Conservation (phyloP, 1,284 basidiomycete species). For the Blastosporella zonata region DNA sequence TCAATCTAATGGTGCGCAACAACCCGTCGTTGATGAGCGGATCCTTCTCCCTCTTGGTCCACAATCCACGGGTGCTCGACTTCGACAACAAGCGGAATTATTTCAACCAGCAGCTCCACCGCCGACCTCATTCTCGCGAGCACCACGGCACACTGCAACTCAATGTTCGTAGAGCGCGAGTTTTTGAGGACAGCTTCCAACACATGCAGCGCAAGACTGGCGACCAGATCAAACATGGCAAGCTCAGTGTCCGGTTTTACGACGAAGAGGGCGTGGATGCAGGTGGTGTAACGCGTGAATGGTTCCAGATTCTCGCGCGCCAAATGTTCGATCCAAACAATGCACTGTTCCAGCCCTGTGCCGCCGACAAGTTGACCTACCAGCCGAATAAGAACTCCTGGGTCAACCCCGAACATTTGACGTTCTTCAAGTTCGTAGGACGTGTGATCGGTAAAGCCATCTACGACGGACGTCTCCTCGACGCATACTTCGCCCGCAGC, state of each 20-base stretch:
- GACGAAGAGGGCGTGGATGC: constrained; percentile 99
- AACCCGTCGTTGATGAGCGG: constrained; percentile 98
- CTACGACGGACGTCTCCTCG: constrained; percentile 92
- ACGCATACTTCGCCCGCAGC: constrained; percentile 97
- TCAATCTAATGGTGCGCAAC: constrained; percentile 97
- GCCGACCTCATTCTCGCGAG: constrained; percentile 76
- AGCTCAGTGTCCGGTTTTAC: constrained; percentile 95
- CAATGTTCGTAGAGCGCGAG: constrained; percentile 89
- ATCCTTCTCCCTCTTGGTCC: constrained; percentile 93
- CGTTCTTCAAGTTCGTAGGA: constrained; percentile 99
- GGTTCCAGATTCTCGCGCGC: constrained; percentile 96
- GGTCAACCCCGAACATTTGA: constrained; percentile 92
- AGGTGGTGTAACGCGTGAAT: constrained; percentile 96
- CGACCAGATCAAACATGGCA: constrained; percentile 97
- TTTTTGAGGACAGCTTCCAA: constrained; percentile 97
- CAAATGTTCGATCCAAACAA: constrained; percentile 99
- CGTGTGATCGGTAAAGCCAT: constrained; percentile 96
- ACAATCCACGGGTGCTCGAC: constrained; percentile 96
- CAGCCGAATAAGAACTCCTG: constrained; percentile 96
- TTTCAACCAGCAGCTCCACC: constrained; percentile 95
- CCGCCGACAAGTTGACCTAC: constrained; percentile 91
- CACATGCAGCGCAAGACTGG: constrained; percentile 87
- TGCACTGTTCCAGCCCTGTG: constrained; percentile 96
- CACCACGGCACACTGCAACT: constrained; percentile 85
- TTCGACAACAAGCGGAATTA: constrained; percentile 99